A percentile compares a stretch with the other conserved stretches of the same genome.
phyloP scores from a whole-genome alignment of 2,329 filamentous ascomycete genomes.

The Epichloe aotearoae region DNA sequence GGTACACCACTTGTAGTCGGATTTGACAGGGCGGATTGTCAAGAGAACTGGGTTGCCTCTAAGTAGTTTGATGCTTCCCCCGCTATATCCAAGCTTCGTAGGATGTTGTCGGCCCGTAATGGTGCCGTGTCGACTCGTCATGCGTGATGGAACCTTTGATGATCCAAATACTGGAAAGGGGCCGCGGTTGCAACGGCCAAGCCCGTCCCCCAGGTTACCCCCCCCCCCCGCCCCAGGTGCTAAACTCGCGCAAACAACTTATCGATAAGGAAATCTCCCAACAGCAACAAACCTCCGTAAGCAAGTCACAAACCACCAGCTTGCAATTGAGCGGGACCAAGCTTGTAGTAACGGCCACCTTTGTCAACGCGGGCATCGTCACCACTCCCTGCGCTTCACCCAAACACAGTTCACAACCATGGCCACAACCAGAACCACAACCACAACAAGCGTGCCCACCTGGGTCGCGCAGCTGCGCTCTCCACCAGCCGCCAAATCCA shows the following conservation, averaged over 20 bases:
- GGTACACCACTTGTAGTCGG: no score
- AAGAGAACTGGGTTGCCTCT: no score
- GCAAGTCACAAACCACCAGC: neutral
- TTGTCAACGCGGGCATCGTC: neutral
- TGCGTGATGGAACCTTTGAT: neutral
- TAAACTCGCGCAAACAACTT: neutral
- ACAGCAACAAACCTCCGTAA: neutral
- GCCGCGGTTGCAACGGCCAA: neutral
- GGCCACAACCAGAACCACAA: conserved; percentile 21
- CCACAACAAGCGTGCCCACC: conserved; percentile 38
- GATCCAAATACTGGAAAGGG: neutral
- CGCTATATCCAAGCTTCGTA: neutral
- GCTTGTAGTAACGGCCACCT: neutral
- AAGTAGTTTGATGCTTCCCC: no score
- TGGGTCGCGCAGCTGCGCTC: conserved; percentile 76
- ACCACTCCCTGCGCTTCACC: neutral
- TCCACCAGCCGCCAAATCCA: conserved; percentile 52
- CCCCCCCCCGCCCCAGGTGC: neutral
- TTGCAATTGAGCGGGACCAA: no score
- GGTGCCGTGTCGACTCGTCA: neutral
- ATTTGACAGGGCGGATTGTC: no score
- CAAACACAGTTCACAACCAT: conserved; percentile 3
- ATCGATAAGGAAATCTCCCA: conserved; percentile 4
- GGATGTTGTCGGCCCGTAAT: neutral
- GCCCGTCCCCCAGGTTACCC: neutral